Conservation (phyloP, 108 stramenopile species). For the Skeletonema tropicum region DNA sequence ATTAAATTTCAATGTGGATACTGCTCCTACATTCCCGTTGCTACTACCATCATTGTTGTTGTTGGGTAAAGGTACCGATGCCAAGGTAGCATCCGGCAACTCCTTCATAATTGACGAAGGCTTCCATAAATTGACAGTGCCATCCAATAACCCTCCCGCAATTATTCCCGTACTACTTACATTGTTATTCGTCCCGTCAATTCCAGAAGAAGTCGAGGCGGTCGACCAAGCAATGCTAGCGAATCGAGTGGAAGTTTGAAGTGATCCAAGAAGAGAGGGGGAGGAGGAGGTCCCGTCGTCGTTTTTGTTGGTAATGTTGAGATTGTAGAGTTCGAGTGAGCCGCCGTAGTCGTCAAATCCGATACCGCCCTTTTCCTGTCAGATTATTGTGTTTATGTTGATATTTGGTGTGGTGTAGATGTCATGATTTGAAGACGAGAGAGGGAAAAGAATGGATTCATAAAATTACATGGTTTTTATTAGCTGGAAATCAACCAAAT, state of each 20-base stretch:
- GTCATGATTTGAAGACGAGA: background rate
- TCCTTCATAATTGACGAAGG: slow-evolving; percentile 60
- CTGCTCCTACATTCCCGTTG: slow-evolving; percentile 42
- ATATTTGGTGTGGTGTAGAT: background rate
- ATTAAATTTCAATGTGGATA: slow-evolving; percentile 89
- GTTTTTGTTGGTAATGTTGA: slow-evolving; percentile 45
- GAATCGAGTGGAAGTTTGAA: slow-evolving; percentile 82
- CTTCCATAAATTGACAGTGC: slow-evolving; percentile 92
- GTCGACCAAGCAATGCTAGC: slow-evolving; percentile 64
- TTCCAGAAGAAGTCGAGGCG: background rate
- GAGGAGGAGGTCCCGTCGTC: background rate
- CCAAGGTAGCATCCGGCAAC: slow-evolving; percentile 11
- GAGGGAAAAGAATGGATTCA: background rate
- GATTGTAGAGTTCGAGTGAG: slow-evolving; percentile 87
- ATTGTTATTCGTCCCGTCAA: background rate
- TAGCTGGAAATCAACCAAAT: background rate
- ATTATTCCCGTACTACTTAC: slow-evolving; percentile 71
- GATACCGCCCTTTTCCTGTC: slow-evolving; percentile 37
- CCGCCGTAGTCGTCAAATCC: slow-evolving; percentile 96
- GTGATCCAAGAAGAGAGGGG: slow-evolving; percentile 67
- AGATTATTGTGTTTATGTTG: background rate
- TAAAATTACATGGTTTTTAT: background rate
- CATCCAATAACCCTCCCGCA: slow-evolving; percentile 97
- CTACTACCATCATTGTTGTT: background rate
- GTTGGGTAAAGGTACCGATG: slow-evolving; percentile 3